A percentile compares a stretch with the other conserved stretches of the same genome.
These are phyloP conservation scores for Sugiyamaella grinbergsii DNA, from an alignment of 1,139 yeast genomes.

Conservation along the genomic window DNA sequence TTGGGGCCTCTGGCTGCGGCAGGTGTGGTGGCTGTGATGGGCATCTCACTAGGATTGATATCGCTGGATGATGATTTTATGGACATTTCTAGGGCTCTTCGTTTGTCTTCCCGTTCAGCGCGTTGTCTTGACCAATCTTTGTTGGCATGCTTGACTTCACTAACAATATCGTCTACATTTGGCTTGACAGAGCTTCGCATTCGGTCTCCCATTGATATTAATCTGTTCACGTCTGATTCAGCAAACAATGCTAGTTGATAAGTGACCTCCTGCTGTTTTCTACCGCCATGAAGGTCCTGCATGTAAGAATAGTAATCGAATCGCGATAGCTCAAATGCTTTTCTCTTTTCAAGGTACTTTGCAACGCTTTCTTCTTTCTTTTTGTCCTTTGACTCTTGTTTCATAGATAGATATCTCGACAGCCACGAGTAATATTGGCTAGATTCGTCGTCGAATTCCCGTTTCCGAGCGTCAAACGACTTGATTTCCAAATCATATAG, in stretches of 20 bases:
- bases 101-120: slow-evolving; percentile 45
- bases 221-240: slow-evolving; percentile 39
- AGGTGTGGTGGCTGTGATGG: slow-evolving; percentile 13
- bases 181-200: slow-evolving; percentile 38
- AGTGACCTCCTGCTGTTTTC: slow-evolving; percentile 47
- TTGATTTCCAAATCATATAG: slow-evolving; percentile 48
- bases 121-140: slow-evolving; percentile 47
- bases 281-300: slow-evolving; percentile 58
- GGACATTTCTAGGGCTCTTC: slow-evolving; percentile 44
- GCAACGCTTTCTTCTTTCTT: slow-evolving; percentile 53
- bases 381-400: slow-evolving; percentile 50
- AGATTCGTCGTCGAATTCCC: slow-evolving; percentile 70
- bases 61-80: slow-evolving; percentile 25
- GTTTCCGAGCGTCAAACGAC: slow-evolving; percentile 48
- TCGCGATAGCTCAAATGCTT: slow-evolving; percentile 66
- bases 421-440: slow-evolving; percentile 77
- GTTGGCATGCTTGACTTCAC: slow-evolving; percentile 42
- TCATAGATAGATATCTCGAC: slow-evolving; percentile 65
- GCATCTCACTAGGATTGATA: slow-evolving; percentile 14
- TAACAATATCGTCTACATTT: slow-evolving; percentile 38
- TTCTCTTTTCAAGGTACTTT: slow-evolving; percentile 60
- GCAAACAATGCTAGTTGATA: slow-evolving; percentile 45
- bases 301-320: slow-evolving; percentile 71
- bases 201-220: slow-evolving; percentile 34
- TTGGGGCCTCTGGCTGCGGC: background rate